Evolutionary conservation across 2,329 filamentous ascomycete genomes (phyloP).

Genomic region (Cladophialophora bantiana): DNA sequence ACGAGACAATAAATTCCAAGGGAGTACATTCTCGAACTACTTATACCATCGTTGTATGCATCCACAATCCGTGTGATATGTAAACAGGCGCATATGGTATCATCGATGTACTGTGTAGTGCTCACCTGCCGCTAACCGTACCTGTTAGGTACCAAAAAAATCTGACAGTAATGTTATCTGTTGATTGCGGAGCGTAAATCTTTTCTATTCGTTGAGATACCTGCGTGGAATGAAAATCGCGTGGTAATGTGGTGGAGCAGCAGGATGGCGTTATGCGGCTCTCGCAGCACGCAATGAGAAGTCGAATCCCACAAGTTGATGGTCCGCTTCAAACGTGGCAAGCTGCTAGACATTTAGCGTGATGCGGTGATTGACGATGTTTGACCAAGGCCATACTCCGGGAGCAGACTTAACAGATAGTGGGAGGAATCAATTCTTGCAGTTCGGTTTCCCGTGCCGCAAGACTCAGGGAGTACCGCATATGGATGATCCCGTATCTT

Average conservation of each 20-base stretch:
- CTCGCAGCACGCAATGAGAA: constrained; percentile 26
- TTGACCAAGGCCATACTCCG: not conserved
- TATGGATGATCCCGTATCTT: constrained; percentile 50
- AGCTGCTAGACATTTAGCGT: not conserved
- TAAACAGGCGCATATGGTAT: constrained; percentile 4
- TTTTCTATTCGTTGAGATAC: constrained; percentile 14
- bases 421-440: not conserved
- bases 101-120: not conserved
- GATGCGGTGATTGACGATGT: not conserved
- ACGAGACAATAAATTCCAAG: not conserved
- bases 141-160: not conserved
- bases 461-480: constrained; percentile 40
- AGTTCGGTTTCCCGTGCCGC: not conserved
- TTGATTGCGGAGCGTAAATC: not conserved
- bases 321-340: not conserved
- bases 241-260: constrained; percentile 22
- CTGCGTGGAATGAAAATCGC: constrained; percentile 15
- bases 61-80: constrained; percentile 7
- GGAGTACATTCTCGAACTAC: constrained; percentile 8
- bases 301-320: not conserved
- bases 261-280: constrained; percentile 25
- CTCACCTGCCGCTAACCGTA: not conserved
- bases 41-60: constrained; percentile 17
- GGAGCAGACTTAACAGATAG: not conserved
- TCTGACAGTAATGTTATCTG: constrained; percentile 2